Evolutionary conservation across 129 eudicot genomes (phyloP).

Genomic region (Escallonia rubra): DNA sequence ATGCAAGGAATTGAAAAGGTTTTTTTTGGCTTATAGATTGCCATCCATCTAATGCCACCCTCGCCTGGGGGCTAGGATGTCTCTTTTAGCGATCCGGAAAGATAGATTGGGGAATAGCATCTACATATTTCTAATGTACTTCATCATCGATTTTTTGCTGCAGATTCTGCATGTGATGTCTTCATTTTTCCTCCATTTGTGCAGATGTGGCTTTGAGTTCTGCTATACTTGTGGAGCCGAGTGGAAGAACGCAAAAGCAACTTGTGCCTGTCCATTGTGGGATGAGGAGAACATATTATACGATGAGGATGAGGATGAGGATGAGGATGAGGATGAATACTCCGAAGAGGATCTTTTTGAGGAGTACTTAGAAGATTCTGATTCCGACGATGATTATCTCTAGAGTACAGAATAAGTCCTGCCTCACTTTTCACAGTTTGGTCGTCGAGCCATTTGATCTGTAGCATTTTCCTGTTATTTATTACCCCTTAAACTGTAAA

Average conservation of each 20-base stretch:
- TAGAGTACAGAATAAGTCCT: not conserved
- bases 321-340: not conserved
- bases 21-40: too few relatives aligned
- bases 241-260: slow-evolving; percentile 57
- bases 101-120: too few relatives aligned
- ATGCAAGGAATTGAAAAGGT: too few relatives aligned
- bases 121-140: too few relatives aligned
- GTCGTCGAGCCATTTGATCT: not conserved
- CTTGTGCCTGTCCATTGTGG: slow-evolving; percentile 58
- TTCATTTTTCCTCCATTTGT: not conserved
- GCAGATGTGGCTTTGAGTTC: slow-evolving; percentile 73
- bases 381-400: not conserved
- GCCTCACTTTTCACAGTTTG: not conserved
- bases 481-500: not conserved
- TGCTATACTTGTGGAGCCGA: slow-evolving; percentile 77
- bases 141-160: too few relatives aligned
- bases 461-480: too few relatives aligned
- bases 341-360: not conserved
- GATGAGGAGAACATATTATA: slow-evolving; percentile 37
- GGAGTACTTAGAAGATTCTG: not conserved
- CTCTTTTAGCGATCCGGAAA: too few relatives aligned
- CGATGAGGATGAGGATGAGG: slow-evolving; percentile 4
- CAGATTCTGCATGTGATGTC: not conserved
- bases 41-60: too few relatives aligned
- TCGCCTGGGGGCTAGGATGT: too few relatives aligned